phyloP scores from a whole-genome alignment of 176 grass and related monocot genomes.

The Musa acuminata region DNA sequence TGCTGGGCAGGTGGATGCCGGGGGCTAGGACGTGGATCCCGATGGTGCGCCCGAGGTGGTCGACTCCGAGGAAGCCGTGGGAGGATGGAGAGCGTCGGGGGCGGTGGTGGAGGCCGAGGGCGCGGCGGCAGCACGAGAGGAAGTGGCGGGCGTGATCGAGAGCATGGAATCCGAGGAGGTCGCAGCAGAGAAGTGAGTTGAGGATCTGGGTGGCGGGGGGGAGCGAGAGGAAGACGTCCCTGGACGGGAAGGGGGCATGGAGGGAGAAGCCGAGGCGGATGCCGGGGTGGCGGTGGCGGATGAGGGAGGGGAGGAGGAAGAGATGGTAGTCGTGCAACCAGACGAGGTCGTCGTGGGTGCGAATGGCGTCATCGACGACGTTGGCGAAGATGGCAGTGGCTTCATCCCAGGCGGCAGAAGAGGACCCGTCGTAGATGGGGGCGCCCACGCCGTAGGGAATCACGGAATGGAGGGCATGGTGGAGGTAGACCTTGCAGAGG shows the following conservation, averaged over 20 bases:
- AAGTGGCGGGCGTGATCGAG: neutral
- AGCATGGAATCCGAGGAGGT: neutral
- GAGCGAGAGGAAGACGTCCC: neutral
- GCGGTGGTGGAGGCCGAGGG: neutral
- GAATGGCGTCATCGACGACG: neutral
- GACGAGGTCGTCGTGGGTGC: neutral
- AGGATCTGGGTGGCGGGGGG: neutral
- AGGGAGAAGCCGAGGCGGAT: neutral
- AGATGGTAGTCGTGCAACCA: constrained; percentile 1
- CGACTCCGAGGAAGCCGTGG: neutral
- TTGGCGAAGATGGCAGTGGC: neutral
- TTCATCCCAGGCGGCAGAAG: no score
- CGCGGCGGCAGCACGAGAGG: constrained; percentile 1
- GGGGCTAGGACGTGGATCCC: neutral
- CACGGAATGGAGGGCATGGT: no score
- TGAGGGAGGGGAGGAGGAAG: neutral
- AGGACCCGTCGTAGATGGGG: no score
- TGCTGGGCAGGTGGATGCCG: neutral
- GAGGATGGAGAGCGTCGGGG: neutral
- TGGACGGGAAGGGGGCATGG: neutral
- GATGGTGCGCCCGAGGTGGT: neutral
- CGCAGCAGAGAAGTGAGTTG: neutral
- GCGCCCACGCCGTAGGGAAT: no score
- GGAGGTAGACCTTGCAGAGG: no score
- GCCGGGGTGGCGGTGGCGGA: neutral